Percentiles rank a stretch among this genome's conserved stretches.
Evolutionary conservation across 352 stramenopile species (phyloP).

Genomic region (Saprolegnia parasitica): DNA sequence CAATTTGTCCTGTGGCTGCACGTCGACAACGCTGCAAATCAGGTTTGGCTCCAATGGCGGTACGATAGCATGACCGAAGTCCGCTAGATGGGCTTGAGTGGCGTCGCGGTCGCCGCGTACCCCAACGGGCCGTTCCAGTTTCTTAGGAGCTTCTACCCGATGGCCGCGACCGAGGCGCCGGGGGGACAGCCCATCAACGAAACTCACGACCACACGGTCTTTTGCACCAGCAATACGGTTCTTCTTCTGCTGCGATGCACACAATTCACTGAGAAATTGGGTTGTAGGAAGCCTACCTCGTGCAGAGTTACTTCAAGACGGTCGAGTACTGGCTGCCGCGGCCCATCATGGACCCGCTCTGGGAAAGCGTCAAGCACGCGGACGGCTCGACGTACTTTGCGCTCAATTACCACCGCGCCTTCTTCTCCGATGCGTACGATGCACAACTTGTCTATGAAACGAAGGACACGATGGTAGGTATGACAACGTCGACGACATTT

Average conservation of each 20-base stretch:
- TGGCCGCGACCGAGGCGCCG: slow-evolving; percentile 74
- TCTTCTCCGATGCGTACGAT: slow-evolving; percentile 69
- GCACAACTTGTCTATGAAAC: background rate
- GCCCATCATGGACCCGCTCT: slow-evolving; percentile 95
- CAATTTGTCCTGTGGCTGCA: slow-evolving; percentile 97
- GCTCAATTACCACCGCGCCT: slow-evolving; percentile 94
- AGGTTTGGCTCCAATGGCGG: slow-evolving; percentile 22
- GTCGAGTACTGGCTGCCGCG: slow-evolving; percentile 93
- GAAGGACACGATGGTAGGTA: slow-evolving; percentile 47
- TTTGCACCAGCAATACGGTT: slow-evolving; percentile 25
- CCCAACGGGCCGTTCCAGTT: slow-evolving; percentile 92
- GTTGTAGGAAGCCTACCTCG: slow-evolving; percentile 66
- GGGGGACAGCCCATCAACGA: slow-evolving; percentile 85
- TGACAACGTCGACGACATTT: slow-evolving; percentile 97
- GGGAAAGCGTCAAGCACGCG: slow-evolving; percentile 91
- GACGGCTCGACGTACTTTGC: slow-evolving; percentile 82
- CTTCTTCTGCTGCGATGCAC: background rate
- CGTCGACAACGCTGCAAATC: slow-evolving; percentile 84
- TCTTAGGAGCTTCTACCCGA: slow-evolving; percentile 88
- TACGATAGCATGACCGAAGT: background rate
- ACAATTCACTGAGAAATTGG: background rate
- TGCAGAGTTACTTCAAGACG: slow-evolving; percentile 94
- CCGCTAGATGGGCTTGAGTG: slow-evolving; percentile 73
- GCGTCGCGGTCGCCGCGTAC: slow-evolving; percentile 84
- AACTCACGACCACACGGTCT: slow-evolving; percentile 92